Evolutionary conservation across 108 stramenopile species (phyloP).

Genomic region (Skeletonema potamos): DNA sequence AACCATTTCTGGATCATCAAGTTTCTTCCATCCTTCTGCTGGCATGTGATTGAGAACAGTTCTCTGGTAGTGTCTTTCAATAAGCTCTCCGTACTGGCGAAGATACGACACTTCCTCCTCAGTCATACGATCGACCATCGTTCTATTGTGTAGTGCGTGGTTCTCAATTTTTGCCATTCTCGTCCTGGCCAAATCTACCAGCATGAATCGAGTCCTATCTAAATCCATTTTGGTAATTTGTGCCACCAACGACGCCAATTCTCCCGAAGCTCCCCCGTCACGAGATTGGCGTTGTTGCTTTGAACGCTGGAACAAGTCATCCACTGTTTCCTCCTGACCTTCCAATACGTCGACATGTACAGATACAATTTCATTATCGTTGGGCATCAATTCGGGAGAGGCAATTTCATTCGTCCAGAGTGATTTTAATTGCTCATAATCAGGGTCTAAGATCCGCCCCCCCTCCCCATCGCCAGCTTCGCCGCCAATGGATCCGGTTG

Average conservation of each 20-base stretch:
- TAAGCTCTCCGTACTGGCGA: constrained; percentile 55
- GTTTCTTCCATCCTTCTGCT: constrained; percentile 64
- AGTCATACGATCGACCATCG: constrained; percentile 66
- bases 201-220: constrained; percentile 68
- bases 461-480: constrained; percentile 5
- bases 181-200: constrained; percentile 64
- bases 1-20: constrained; percentile 78
- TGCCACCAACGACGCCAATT: constrained; percentile 56
- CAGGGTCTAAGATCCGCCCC: constrained; percentile 41
- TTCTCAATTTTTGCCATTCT: constrained; percentile 77
- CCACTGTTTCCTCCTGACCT: constrained; percentile 62
- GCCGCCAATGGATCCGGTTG: background rate
- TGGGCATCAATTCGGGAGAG: constrained; percentile 66
- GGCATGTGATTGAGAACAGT: constrained; percentile 72
- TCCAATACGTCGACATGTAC: constrained; percentile 46
- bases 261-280: constrained; percentile 36
- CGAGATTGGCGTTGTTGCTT: constrained; percentile 7
- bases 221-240: constrained; percentile 67
- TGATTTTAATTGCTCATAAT: constrained; percentile 61
- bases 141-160: constrained; percentile 67
- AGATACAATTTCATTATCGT: constrained; percentile 55
- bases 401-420: constrained; percentile 63
- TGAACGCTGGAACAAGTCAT: constrained; percentile 42
- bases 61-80: constrained; percentile 58
- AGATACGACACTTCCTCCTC: constrained; percentile 64